Conservation (phyloP, 164 flowering plant genomes). For the Platanus orientalis region DNA sequence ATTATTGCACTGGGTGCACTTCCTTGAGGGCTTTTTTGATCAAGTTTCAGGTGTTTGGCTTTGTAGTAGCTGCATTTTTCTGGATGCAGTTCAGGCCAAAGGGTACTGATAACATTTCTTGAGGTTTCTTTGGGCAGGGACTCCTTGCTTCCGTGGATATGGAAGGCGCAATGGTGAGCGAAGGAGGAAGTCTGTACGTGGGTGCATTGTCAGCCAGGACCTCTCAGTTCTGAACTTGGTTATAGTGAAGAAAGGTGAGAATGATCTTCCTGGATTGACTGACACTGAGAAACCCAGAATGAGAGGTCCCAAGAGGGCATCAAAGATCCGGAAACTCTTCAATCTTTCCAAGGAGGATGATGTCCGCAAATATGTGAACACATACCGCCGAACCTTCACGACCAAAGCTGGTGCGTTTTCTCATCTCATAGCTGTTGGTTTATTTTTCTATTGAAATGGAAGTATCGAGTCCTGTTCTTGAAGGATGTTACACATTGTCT, state of each 20-base stretch:
- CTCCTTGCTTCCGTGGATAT: conserved; percentile 68
- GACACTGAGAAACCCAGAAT: conserved; percentile 63
- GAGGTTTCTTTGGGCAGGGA: conserved; percentile 28
- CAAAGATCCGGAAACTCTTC: conserved; percentile 64
- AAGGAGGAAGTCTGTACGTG: conserved; percentile 67
- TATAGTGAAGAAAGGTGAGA: conserved; percentile 68
- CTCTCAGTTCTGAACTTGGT: conserved; percentile 66
- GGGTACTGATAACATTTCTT: neutral
- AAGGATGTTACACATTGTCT: too few relatives aligned
- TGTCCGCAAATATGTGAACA: conserved; percentile 65
- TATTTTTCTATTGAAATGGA: neutral
- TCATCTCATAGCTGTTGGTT: neutral
- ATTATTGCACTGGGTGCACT: neutral
- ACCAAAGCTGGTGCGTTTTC: conserved; percentile 40
- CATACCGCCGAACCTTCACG: conserved; percentile 56
- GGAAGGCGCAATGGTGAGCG: conserved; percentile 68
- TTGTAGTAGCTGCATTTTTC: neutral
- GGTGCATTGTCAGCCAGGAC: conserved; percentile 66
- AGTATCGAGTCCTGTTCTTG: neutral
- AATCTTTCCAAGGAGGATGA: conserved; percentile 65
- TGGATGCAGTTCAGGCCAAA: neutral
- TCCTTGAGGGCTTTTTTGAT: neutral
- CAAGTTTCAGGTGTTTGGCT: neutral
- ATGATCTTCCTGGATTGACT: conserved; percentile 63
- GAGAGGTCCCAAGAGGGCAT: conserved; percentile 75